These are phyloP conservation scores for Fusarium temperatum DNA, from an alignment of 2,329 filamentous ascomycete genomes.

Conservation along the genomic window DNA sequence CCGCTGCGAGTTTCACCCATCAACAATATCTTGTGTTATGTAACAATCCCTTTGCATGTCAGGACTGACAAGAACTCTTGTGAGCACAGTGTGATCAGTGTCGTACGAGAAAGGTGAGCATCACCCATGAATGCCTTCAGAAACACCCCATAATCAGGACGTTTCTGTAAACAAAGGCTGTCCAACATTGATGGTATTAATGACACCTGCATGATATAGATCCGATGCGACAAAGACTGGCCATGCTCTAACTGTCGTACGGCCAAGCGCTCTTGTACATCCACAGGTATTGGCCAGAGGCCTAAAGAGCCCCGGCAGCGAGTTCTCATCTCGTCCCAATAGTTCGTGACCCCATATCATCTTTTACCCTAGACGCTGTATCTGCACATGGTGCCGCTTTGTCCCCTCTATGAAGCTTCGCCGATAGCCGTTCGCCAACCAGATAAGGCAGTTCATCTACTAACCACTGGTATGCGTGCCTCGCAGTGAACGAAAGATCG, in stretches of 20 bases:
- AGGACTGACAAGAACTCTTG: slow-evolving; percentile 4
- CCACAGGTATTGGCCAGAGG: slow-evolving; percentile 62
- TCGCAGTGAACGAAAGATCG: slow-evolving; percentile 62
- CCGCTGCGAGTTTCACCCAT: background rate
- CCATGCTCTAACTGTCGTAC: slow-evolving; percentile 67
- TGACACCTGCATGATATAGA: slow-evolving; percentile 50
- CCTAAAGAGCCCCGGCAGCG: slow-evolving; percentile 64
- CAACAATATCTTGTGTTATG: background rate
- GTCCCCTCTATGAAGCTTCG: background rate
- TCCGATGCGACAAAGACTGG: slow-evolving; percentile 66
- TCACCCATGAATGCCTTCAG: background rate
- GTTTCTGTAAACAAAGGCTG: background rate
- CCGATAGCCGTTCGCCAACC: background rate
- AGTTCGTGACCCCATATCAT: slow-evolving; percentile 53
- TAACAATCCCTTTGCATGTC: background rate
- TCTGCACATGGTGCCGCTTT: background rate
- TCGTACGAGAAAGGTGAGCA: slow-evolving; percentile 52
- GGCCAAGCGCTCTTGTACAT: slow-evolving; percentile 62
- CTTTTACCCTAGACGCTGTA: background rate
- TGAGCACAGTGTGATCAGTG: slow-evolving; percentile 56
- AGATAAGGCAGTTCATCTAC: background rate
- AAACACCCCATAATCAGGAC: slow-evolving; percentile 2
- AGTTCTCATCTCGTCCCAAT: slow-evolving; percentile 68
- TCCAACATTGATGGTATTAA: slow-evolving; percentile 10
- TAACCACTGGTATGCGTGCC: background rate